Conservation (phyloP, 2,329 filamentous ascomycete species). For the Aspergillus tamarii region DNA sequence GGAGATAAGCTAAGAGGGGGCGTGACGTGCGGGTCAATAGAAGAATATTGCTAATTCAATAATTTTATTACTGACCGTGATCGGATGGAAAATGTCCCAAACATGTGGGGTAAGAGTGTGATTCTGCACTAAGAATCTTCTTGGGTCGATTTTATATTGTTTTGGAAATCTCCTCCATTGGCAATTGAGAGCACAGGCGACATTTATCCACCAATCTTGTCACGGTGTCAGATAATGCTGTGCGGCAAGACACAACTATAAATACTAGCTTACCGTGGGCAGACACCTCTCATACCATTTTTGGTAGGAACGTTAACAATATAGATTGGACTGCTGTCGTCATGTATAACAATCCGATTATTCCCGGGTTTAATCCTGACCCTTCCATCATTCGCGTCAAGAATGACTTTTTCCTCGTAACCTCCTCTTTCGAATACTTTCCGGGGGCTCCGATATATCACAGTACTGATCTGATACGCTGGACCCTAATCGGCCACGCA, state of each 20-base stretch:
- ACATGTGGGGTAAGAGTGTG: not conserved
- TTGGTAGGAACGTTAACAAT: not conserved
- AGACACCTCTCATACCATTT: not conserved
- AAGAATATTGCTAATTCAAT: no score
- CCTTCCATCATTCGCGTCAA: constrained; percentile 58
- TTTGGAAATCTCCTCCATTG: not conserved
- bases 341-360: constrained; percentile 3
- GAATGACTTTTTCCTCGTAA: constrained; percentile 61
- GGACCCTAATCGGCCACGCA: constrained; percentile 42
- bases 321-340: not conserved
- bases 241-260: not conserved
- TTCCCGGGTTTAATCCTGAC: constrained; percentile 62
- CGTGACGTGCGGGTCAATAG: not conserved
- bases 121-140: not conserved
- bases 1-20: no score
- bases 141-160: not conserved
- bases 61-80: not conserved
- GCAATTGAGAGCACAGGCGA: not conserved
- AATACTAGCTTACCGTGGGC: not conserved
- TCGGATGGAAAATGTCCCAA: not conserved
- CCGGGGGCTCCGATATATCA: constrained; percentile 65
- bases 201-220: not conserved
- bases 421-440: constrained; percentile 66
- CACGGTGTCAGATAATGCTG: not conserved
- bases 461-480: constrained; percentile 51